Percentiles rank a stretch among this genome's conserved stretches.
These are phyloP conservation scores for Brassica rapa DNA, from an alignment of 345 rosid genomes.

Conservation along the genomic window DNA sequence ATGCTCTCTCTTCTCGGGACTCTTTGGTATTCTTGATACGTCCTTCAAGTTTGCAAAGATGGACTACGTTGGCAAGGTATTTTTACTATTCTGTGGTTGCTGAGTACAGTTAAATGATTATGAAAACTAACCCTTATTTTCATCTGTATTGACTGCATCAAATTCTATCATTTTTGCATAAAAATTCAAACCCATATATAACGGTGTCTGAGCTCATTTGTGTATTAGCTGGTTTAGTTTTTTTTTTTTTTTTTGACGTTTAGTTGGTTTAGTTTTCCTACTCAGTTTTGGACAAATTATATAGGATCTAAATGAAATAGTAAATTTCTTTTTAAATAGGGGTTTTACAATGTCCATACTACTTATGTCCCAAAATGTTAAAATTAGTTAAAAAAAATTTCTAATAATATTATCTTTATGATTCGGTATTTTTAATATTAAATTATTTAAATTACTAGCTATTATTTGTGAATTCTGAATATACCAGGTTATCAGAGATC, in stretches of 20 bases:
- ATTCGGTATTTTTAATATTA: not conserved
- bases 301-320: not conserved
- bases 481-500: not conserved
- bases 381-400: not conserved
- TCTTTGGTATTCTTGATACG: conserved; percentile 65
- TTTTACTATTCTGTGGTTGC: not conserved
- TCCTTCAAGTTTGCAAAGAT: conserved; percentile 83
- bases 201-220: not conserved
- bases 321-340: not conserved
- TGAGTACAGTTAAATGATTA: not conserved
- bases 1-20: conserved; percentile 73
- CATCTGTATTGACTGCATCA: not conserved
- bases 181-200: not conserved
- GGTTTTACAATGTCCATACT: not conserved
- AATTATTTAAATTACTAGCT: not conserved
- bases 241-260: not conserved
- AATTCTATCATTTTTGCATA: not conserved
- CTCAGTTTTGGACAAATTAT: not conserved
- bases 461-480: not conserved
- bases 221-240: not conserved
- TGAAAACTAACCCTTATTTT: not conserved
- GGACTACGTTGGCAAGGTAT: conserved; percentile 78
- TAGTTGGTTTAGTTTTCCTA: not conserved
- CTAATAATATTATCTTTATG: not conserved
- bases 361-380: not conserved